Percentiles rank a stretch among this genome's conserved stretches.
Conservation (phyloP, 768 basidiomycete genomes). For the Sarcomyxa edulis region DNA sequence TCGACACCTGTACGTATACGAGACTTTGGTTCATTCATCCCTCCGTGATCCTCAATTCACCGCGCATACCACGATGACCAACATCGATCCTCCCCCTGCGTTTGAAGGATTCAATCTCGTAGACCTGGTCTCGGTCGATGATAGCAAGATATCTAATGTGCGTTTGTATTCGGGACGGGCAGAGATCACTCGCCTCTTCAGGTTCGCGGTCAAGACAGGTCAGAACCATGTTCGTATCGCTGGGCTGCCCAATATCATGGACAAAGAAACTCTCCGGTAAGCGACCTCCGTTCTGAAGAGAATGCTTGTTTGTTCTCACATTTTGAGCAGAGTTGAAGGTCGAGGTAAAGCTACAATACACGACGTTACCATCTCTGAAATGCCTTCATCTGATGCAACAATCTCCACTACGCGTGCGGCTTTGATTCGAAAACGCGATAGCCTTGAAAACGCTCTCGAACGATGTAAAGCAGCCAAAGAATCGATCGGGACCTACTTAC, state of each 20-base stretch:
- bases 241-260: constrained; percentile 9
- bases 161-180: constrained; percentile 9
- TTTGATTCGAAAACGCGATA: too few relatives aligned
- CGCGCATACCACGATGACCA: constrained; percentile 7
- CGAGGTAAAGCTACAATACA: constrained; percentile 10
- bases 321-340: constrained; percentile 10
- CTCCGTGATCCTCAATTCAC: too few relatives aligned
- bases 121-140: constrained; percentile 5
- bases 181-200: constrained; percentile 10
- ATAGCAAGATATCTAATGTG: constrained; percentile 8
- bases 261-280: constrained; percentile 8
- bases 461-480: constrained; percentile 21
- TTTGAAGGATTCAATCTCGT: constrained; percentile 9
- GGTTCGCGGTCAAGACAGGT: constrained; percentile 6
- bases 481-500: constrained; percentile 13
- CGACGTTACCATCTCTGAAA: constrained; percentile 8
- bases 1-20: too few relatives aligned
- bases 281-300: background rate
- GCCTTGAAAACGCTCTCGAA: constrained; percentile 22
- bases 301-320: background rate
- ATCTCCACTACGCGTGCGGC: too few relatives aligned
- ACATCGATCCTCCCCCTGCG: constrained; percentile 9
- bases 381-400: too few relatives aligned
- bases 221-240: constrained; percentile 9
- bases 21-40: too few relatives aligned